Base-by-base conservation (phyloP, 768 basidiomycete species). In the Mycena olivaceomarginata region DNA sequence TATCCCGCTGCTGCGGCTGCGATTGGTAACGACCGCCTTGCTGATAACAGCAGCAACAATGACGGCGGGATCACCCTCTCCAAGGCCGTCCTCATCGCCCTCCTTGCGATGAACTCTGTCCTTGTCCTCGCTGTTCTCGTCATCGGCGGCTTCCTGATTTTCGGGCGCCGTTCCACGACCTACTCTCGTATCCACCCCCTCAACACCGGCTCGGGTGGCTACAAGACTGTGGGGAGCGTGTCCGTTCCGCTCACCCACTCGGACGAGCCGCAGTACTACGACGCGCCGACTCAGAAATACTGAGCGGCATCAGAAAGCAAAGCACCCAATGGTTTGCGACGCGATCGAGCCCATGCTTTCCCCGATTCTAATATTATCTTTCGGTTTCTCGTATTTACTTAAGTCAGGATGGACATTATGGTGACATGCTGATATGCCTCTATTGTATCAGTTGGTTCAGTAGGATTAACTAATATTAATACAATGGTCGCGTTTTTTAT, bases 71-170 rank as follows among this genome's bases (percentile, higher is more conserved):
- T 25, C 18, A 45, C 43, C 1, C 41, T 72, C 53, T 59, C 71
- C 40, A 64, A 56, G 63, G 56, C 71, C 25, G 56, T 72, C 40
- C 62, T 64, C 53, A 66, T 72, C n/a, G 53, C 71, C 22, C 71
- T 72, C 41, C 43, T 74, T 8, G 65, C 51, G 31, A 46, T 67
- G 43, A 74, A 74, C 31, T 65, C 45, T 16, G 6, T 60, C 37
- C 72, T 67, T 43, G 72, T 62, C 56, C 37, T 74, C 45, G 72
- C 65, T 20, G 59, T 74, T 9, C 72, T 74, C 31, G 31, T 22
- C 66, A 57, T 74, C 51, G 64, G 10, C 20, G 16, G 64, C 12
- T 16, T 66, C 64, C n/a, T 53, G 53, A 9, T 66, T 41, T 72
- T 72, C 53, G 53, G 64, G 4, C 71, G 71, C 40, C 71, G 53